phyloP scores from a whole-genome alignment of 1,284 basidiomycete species.

The Apiotrichum montevideense region DNA sequence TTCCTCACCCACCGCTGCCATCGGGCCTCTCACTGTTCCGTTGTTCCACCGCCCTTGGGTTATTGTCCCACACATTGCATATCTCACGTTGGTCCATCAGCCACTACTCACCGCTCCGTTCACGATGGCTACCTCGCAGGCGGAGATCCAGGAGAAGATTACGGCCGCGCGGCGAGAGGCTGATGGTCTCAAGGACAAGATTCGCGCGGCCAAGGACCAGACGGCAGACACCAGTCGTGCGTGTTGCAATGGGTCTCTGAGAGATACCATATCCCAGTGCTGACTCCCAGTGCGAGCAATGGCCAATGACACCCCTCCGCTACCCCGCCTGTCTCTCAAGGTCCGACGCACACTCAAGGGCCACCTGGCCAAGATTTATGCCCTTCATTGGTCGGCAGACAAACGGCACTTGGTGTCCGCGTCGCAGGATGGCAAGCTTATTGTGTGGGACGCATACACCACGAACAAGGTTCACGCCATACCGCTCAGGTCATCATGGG shows the following conservation, averaged over 20 bases:
- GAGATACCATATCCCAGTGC: neutral
- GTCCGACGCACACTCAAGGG: conserved; percentile 90
- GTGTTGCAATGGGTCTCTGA: conserved; percentile 42
- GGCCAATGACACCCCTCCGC: conserved; percentile 89
- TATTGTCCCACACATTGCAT: too few relatives aligned
- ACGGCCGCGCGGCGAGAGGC: conserved; percentile 93
- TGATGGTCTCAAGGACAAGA: conserved; percentile 95
- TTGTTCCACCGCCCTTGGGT: too few relatives aligned
- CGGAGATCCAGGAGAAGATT: conserved; percentile 86
- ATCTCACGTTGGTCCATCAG: too few relatives aligned
- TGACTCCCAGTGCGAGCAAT: conserved; percentile 71
- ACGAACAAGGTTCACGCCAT: conserved; percentile 99
- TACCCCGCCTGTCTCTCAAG: conserved; percentile 93
- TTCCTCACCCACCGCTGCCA: too few relatives aligned
- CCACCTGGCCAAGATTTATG: conserved; percentile 98
- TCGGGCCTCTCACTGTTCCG: too few relatives aligned
- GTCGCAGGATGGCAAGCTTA: conserved; percentile 97
- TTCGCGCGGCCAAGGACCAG: conserved; percentile 86
- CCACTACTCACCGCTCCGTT: too few relatives aligned
- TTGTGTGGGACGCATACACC: conserved; percentile 99
- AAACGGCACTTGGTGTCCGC: conserved; percentile 95
- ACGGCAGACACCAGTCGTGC: conserved; percentile 91
- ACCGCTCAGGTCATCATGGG: conserved; percentile 94
- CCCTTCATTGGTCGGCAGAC: conserved; percentile 98
- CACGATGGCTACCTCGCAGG: conserved; percentile 49